Base-by-base conservation (phyloP, 2,329 filamentous ascomycete species). In the Nemania sp. region DNA sequence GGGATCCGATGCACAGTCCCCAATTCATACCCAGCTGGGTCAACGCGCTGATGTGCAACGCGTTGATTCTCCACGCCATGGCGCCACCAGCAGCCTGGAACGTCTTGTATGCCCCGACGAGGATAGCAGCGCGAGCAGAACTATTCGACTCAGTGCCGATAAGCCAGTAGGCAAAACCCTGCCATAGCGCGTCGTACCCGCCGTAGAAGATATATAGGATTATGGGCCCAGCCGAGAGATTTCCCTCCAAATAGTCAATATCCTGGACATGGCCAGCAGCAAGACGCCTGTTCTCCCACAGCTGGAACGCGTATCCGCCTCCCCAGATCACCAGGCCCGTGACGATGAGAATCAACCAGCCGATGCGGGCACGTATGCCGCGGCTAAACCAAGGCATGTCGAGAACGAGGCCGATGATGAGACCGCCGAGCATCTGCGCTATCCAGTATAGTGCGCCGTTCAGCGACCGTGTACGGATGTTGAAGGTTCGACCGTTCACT, bases 31-130 rank as follows among this genome's bases (percentile, higher is more conserved):
- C 58, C 7, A 64, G 18, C 39, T 61, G 59, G 9, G 52, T 64
- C 35, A 62, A 46, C 9, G 58, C 20, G 34, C 59, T 64, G 7
- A 25, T 46, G n/a, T 59, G 51, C 15, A 64, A 42, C 12, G 62
- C 62, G 18, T 64, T 62, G 32, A 64, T 62, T 25, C 58, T 58
- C 62, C 62, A 64, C n/a, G 62, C 62, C 62, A 64, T 64, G 1
- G 62, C 54, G 18, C 59, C 59, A 3, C 62, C 62, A 1, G 29
- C 34, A 17, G 62, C 59, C 39, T 64, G 62, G 21, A 64, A 50
- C 1, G 62, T 64, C 32, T 64, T 62, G 37, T 64, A 64, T 21
- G 62, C 58, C 13, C 62, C 59, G 2, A 64, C 62, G 9, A 64
- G 59, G 21, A 64, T 56, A 15, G 62, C 62, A 1, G 62, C 59